Evolutionary conservation across 1,284 basidiomycete species (phyloP).

Genomic region (Ganoderma lucidum): DNA sequence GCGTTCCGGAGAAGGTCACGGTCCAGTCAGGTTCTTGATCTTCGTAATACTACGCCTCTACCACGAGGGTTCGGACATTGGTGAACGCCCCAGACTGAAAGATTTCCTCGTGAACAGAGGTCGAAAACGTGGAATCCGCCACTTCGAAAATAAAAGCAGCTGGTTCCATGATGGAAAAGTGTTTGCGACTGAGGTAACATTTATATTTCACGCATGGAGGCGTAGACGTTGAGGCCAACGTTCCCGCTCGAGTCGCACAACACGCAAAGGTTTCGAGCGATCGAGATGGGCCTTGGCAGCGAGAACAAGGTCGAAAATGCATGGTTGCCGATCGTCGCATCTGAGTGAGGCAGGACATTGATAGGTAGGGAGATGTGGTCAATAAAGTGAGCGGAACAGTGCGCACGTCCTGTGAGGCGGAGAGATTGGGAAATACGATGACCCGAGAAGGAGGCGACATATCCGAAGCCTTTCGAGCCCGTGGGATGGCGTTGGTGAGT

Average conservation of each 20-base stretch:
- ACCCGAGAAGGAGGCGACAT: background rate
- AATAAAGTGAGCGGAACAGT: constrained; percentile 23
- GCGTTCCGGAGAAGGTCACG: constrained; percentile 19
- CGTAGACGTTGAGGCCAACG: background rate
- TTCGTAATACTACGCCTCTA: background rate
- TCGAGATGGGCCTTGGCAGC: background rate
- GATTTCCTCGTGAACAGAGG: background rate
- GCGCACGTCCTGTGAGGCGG: background rate
- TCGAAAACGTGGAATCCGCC: background rate
- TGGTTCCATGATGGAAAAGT: background rate
- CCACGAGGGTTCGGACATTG: background rate
- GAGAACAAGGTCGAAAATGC: background rate
- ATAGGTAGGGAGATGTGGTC: constrained; percentile 6
- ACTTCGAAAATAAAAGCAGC: background rate
- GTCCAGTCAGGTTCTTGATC: constrained; percentile 12
- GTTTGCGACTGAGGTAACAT: background rate
- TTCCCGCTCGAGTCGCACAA: background rate
- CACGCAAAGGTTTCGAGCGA: background rate
- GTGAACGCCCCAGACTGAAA: background rate
- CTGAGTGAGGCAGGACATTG: background rate
- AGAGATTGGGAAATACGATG: background rate
- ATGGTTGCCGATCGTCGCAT: background rate
- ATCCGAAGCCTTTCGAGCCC: background rate
- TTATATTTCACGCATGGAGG: background rate
- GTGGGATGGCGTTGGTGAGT: background rate